phyloP scores from a whole-genome alignment of 2,329 filamentous ascomycete species.

The Hypocreales sp. region DNA sequence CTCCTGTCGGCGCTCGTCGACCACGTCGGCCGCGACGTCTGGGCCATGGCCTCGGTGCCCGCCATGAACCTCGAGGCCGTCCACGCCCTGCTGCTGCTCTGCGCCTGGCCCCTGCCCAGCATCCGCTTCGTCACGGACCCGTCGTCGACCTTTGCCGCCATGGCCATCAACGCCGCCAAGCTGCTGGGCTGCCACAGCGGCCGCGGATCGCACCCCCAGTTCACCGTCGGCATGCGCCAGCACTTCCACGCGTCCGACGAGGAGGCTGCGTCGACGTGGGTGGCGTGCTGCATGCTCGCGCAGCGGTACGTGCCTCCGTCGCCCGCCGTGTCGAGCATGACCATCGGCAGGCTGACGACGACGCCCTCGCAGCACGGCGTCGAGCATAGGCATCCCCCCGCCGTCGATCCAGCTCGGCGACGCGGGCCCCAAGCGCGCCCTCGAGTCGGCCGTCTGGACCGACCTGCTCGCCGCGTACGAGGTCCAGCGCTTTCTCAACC shows the following conservation, averaged over 20 bases:
- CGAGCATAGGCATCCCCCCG: conserved; percentile 29
- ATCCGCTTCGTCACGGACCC: conserved; percentile 36
- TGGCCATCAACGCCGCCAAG: conserved; percentile 30
- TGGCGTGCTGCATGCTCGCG: conserved; percentile 34
- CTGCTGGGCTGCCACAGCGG: conserved; percentile 36
- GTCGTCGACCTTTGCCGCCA: conserved; percentile 28
- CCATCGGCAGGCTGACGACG: no score
- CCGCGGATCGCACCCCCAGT: conserved; percentile 32
- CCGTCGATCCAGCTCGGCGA: conserved; percentile 35
- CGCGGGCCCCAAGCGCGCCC: conserved; percentile 21
- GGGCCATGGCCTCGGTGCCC: conserved; percentile 23
- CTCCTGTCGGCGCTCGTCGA: conserved; percentile 29
- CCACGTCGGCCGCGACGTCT: conserved; percentile 29
- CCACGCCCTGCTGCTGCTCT: conserved; percentile 34
- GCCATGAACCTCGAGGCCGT: conserved; percentile 30
- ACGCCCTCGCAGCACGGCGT: conserved; percentile 18
- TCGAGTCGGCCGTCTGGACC: conserved; percentile 24
- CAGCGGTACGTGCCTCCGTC: conserved; percentile 22
- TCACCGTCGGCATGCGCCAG: conserved; percentile 26
- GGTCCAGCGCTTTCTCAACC: conserved; percentile 33
- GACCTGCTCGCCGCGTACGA: conserved; percentile 28
- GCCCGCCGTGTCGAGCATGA: not conserved
- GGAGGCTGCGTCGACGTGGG: conserved; percentile 37
- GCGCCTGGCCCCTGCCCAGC: conserved; percentile 34
- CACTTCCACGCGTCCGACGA: conserved; percentile 30